Percentiles rank a stretch among this genome's conserved stretches.
Evolutionary conservation across 2,329 filamentous ascomycete genomes (phyloP).

Genomic region (Colletotrichum chlorophyti): DNA sequence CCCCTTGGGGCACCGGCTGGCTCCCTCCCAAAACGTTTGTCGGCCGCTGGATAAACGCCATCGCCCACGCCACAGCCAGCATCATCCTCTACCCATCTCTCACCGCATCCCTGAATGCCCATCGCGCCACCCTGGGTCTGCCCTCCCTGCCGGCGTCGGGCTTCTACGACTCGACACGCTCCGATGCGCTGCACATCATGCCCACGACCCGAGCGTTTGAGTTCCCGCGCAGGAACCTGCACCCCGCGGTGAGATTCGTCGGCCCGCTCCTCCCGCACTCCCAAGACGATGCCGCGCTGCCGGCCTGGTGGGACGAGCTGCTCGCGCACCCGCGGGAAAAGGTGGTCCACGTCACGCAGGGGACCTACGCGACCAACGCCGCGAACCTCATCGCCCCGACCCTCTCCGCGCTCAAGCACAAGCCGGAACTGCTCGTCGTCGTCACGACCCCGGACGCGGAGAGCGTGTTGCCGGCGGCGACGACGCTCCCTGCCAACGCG

Average conservation of each 20-base stretch:
- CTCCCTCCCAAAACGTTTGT: neutral
- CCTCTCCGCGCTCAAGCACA: conserved; percentile 17
- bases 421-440: neutral
- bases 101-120: neutral
- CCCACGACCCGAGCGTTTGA: conserved; percentile 29
- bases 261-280: neutral
- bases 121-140: neutral
- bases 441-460: conserved; percentile 4
- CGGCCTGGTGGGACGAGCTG: conserved; percentile 33
- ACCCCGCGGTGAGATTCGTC: conserved; percentile 28
- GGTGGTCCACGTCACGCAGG: conserved; percentile 32
- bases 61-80: neutral
- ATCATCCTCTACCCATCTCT: conserved; percentile 11
- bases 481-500: neutral
- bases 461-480: neutral
- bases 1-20: conserved; percentile 10
- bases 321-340: conserved; percentile 28
- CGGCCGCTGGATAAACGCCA: conserved; percentile 4
- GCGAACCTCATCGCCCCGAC: conserved; percentile 28
- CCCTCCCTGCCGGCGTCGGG: neutral
- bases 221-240: conserved; percentile 27
- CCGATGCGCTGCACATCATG: conserved; percentile 8
- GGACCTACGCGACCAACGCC: conserved; percentile 26
- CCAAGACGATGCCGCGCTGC: neutral
- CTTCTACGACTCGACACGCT: conserved; percentile 12